These are phyloP conservation scores for Achaetomiella virescens DNA, from an alignment of 495 filamentous ascomycete genomes.

Conservation along the genomic window DNA sequence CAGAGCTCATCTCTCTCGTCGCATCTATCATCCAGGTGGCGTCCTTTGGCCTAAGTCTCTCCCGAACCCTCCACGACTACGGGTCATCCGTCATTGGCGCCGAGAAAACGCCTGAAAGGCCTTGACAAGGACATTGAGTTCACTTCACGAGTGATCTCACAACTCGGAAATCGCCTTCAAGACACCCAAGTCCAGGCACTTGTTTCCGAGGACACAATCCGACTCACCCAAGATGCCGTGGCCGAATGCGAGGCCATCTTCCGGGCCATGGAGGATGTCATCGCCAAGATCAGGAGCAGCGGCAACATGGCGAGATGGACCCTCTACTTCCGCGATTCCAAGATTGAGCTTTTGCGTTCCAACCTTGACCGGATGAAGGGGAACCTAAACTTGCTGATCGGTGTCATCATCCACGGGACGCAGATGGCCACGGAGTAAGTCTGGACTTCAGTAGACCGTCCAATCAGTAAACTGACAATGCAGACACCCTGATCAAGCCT, in stretches of 20 bases:
- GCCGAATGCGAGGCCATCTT: conserved; percentile 9
- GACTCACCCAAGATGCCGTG: background rate
- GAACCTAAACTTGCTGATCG: background rate
- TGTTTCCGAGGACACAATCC: background rate
- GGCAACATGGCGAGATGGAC: background rate
- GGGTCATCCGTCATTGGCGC: background rate
- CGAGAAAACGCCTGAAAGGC: conserved; percentile 6
- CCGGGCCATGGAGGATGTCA: background rate
- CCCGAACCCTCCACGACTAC: conserved; percentile 1
- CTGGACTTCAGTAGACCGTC: background rate
- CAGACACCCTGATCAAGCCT: background rate
- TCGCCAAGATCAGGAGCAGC: background rate
- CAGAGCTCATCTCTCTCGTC: conserved; percentile 2
- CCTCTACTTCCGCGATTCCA: background rate
- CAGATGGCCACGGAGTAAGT: background rate
- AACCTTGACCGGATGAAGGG: background rate
- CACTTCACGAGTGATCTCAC: conserved; percentile 1
- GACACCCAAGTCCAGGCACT: background rate
- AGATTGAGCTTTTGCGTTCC: background rate
- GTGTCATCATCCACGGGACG: background rate
- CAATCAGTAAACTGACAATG: too few species aligned
- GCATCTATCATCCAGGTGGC: conserved; percentile 8
- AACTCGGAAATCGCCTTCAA: conserved; percentile 3
- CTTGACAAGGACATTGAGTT: conserved; percentile 8
- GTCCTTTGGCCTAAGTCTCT: background rate